Evolutionary conservation across 2,329 filamentous ascomycete species (phyloP), one percentile per base, ranked within the genome.

Genomic region (Trichoderma gracile): DNA sequence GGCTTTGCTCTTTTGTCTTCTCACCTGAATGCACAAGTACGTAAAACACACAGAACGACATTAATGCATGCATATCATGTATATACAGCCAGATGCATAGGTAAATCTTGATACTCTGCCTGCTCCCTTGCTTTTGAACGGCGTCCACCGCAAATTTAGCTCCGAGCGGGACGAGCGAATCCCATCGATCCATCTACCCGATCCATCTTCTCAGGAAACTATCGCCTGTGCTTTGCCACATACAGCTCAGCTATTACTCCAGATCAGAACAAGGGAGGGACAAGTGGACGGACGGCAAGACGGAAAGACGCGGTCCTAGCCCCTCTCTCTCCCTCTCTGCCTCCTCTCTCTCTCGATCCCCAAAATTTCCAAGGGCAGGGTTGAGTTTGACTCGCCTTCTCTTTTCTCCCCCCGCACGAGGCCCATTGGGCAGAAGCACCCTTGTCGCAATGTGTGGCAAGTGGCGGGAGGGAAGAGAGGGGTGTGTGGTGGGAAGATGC

Each of bases 331-430:
- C 33, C 10, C 33, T 8, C 27, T 30, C 27, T 30, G 25, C 5
- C 25, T 25, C n/a, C n/a, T n/a, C n/a, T n/a, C n/a, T n/a, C 27
- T 30, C 27, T 30, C 27, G 27, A 9, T 30, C 8, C 27, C 27
- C 25, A 25, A 25, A 25, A 5, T 25, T 25, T 25, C 5, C 25
- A 25, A 25, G 25, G 25, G 25, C 25, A 25, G 25, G 25, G 25
- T 5, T 25, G 7, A 30, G 8, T 30, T 9, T 1, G 9, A n/a
- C n/a, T n/a, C n/a, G n/a, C n/a, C n/a, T n/a, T n/a, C n/a, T n/a
- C n/a, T n/a, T n/a, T n/a, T n/a, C n/a, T n/a, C n/a, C 27, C 56
- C 19, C 56, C 56, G 45, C 56, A 59, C 10, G 27, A n/a, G 56
- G 43, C 43, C 47, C 43, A 52, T 52, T 38, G 45, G 56, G 56